These are phyloP conservation scores for Bruguiera sexangula DNA, from an alignment of 345 rosid species.

Conservation along the genomic window DNA sequence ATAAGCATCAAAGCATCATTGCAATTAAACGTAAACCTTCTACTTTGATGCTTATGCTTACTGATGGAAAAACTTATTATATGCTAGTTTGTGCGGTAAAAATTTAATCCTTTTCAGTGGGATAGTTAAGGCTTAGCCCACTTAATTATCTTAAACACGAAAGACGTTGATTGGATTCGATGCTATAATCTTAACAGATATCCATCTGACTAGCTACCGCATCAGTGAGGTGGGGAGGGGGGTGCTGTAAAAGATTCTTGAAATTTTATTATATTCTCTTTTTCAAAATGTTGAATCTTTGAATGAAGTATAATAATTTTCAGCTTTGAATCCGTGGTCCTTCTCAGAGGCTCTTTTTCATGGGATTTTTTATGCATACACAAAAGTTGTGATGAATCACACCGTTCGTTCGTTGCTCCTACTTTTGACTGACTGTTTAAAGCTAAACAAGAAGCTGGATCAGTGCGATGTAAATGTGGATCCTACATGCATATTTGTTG, in stretches of 20 bases:
- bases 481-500: slow-evolving; percentile 23
- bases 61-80: too few relatives aligned
- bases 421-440: slow-evolving; percentile 33
- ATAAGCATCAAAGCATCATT: too few relatives aligned
- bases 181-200: slow-evolving; percentile 29
- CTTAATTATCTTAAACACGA: slow-evolving; percentile 19
- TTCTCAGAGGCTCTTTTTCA: neutral
- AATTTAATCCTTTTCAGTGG: slow-evolving; percentile 14
- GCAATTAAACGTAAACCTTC: too few relatives aligned
- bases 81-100: slow-evolving; percentile 1
- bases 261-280: slow-evolving; percentile 1
- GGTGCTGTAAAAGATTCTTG: slow-evolving; percentile 29
- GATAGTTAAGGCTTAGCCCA: slow-evolving; percentile 35
- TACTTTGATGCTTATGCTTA: too few relatives aligned
- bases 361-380: slow-evolving; percentile 5
- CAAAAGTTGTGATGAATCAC: slow-evolving; percentile 12
- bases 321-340: slow-evolving; percentile 23
- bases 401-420: slow-evolving; percentile 9
- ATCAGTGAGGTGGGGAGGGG: slow-evolving; percentile 21
- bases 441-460: slow-evolving; percentile 6
- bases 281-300: slow-evolving; percentile 22
- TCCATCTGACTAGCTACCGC: slow-evolving; percentile 19
- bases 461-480: slow-evolving; percentile 4
- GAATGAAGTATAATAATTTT: slow-evolving; percentile 12
- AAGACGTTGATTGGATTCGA: slow-evolving; percentile 35